Evolutionary conservation across 148 eudicot species (phyloP).

Genomic region (Fallopia convolvulus): DNA sequence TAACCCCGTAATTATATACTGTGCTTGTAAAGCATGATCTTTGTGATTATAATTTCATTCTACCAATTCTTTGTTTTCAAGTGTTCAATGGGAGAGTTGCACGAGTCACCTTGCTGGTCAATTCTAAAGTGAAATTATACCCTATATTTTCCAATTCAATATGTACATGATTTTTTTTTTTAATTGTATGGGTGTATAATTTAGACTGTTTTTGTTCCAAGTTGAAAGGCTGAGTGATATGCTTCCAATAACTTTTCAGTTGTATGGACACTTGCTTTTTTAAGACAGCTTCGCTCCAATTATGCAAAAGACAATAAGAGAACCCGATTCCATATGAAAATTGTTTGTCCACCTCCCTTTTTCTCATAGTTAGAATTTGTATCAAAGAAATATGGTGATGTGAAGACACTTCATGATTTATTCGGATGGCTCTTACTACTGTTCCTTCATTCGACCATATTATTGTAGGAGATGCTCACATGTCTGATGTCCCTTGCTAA

Average conservation of each 20-base stretch:
- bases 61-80: not conserved
- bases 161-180: not conserved
- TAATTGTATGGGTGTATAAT: too few species aligned
- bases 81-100: not conserved
- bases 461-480: not conserved
- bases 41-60: not conserved
- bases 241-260: not conserved
- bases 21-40: not conserved
- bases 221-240: too few species aligned
- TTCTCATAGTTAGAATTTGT: not conserved
- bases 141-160: not conserved
- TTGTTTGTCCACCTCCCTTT: not conserved
- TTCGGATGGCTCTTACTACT: not conserved
- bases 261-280: not conserved
- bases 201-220: too few species aligned
- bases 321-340: not conserved
- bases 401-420: not conserved
- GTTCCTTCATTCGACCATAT: too few species aligned
- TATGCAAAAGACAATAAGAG: not conserved
- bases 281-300: not conserved
- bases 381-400: not conserved
- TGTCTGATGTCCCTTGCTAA: not conserved
- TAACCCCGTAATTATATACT: not conserved
- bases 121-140: not conserved
- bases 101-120: not conserved